Conservation (phyloP, 306 rosid genomes). For the Malus fusca region DNA sequence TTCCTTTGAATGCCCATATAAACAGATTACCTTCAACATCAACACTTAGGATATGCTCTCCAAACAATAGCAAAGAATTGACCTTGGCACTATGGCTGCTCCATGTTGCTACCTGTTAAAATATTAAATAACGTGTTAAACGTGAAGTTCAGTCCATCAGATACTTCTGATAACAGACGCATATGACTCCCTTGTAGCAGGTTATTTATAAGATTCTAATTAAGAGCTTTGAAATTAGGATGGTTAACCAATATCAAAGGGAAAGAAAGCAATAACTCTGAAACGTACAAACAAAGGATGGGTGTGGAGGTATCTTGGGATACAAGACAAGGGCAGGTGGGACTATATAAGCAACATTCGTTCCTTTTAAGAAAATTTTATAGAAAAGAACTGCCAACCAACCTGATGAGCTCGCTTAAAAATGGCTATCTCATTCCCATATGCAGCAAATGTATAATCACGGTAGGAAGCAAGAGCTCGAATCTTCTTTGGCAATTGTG, state of each 20-base stretch:
- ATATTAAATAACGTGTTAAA: not conserved
- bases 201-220: not conserved
- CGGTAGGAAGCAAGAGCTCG: conserved; percentile 81
- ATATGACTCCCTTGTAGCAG: not conserved
- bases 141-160: not conserved
- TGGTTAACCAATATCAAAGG: not conserved
- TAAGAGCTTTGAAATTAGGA: not conserved
- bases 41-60: conserved; percentile 68
- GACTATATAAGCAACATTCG: not conserved
- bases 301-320: not conserved
- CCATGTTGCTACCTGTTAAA: conserved; percentile 69
- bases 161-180: not conserved
- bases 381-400: not conserved
- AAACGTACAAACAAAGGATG: not conserved
- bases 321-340: not conserved
- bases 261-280: not conserved
- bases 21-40: conserved; percentile 57
- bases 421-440: conserved; percentile 58
- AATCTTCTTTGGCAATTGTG: conserved; percentile 79
- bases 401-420: conserved; percentile 87
- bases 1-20: conserved; percentile 76
- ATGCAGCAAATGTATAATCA: conserved; percentile 73
- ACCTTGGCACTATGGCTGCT: conserved; percentile 60
- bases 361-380: not conserved
- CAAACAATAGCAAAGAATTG: conserved; percentile 60